phyloP scores from a whole-genome alignment of 2,329 filamentous ascomycete species.

The Ophiosphaerella narmari region DNA sequence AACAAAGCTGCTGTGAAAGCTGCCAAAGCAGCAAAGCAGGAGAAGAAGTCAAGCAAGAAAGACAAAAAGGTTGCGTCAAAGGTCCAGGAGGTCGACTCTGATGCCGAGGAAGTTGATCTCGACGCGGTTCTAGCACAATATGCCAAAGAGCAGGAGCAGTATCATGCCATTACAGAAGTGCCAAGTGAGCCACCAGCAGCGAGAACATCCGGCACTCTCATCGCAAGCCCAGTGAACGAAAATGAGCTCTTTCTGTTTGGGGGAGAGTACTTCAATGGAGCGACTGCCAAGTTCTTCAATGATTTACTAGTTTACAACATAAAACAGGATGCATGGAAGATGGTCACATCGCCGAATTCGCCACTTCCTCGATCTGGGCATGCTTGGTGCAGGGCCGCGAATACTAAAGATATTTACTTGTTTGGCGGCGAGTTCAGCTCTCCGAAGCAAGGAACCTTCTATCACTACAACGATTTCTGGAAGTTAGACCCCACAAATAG shows the following conservation, averaged over 20 bases:
- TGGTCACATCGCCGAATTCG: constrained; percentile 87
- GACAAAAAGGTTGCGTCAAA: constrained; percentile 82
- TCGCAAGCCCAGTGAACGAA: constrained; percentile 82
- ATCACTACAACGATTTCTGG: constrained; percentile 99
- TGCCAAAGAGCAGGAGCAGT: constrained; percentile 86
- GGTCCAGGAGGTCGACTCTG: constrained; percentile 76
- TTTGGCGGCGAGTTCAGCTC: constrained; percentile 97
- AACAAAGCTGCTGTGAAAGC: constrained; percentile 56
- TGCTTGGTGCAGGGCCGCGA: constrained; percentile 90
- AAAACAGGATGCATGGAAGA: constrained; percentile 86
- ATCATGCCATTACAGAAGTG: constrained; percentile 88
- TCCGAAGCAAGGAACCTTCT: constrained; percentile 97
- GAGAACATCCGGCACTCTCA: constrained; percentile 77
- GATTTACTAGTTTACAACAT: constrained; percentile 73
- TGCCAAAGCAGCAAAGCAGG: constrained; percentile 72
- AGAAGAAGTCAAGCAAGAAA: constrained; percentile 74
- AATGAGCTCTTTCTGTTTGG: constrained; percentile 92
- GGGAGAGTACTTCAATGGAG: constrained; percentile 94
- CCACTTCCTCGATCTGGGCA: constrained; percentile 90
- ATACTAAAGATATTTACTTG: constrained; percentile 82
- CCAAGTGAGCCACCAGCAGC: constrained; percentile 73
- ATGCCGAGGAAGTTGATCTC: constrained; percentile 89
- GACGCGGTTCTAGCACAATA: constrained; percentile 94
- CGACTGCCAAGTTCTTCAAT: constrained; percentile 73
- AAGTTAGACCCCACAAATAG: constrained; percentile 78